Evolutionary conservation across 1,139 yeast species (phyloP).

Genomic region (Arxiozyma bovina): DNA sequence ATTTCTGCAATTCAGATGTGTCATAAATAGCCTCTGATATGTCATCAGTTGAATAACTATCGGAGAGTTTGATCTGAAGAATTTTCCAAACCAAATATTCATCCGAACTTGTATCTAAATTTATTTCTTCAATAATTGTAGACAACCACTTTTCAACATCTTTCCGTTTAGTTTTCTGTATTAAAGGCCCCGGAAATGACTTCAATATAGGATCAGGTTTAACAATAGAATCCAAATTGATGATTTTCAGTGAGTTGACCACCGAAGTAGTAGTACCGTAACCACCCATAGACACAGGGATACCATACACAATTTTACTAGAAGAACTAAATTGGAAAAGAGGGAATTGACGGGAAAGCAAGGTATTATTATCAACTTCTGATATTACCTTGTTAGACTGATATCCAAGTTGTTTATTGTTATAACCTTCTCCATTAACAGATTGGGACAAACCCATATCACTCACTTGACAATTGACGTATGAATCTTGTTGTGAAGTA

Average conservation of each 20-base stretch:
- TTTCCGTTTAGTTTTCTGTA: conserved; percentile 22
- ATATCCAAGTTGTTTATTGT: background rate
- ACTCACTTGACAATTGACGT: background rate
- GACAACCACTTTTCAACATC: conserved; percentile 28
- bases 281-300: conserved; percentile 32
- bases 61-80: conserved; percentile 19
- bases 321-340: conserved; percentile 62
- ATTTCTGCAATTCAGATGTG: conserved; percentile 22
- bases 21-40: conserved; percentile 26
- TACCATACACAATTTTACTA: conserved; percentile 37
- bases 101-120: conserved; percentile 9
- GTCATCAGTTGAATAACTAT: conserved; percentile 14
- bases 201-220: conserved; percentile 23
- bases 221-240: conserved; percentile 31
- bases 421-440: background rate
- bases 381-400: background rate
- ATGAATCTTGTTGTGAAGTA: background rate
- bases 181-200: conserved; percentile 32
- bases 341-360: conserved; percentile 58
- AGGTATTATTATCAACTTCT: conserved; percentile 21
- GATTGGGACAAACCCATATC: background rate
- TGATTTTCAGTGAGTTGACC: conserved; percentile 29
- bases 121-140: conserved; percentile 7
- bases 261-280: conserved; percentile 13
- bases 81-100: conserved; percentile 17